A percentile compares a stretch with the other conserved stretches of the same genome.
Evolutionary conservation across 2,329 filamentous ascomycete genomes (phyloP).

Genomic region (Clathrospora elynae): DNA sequence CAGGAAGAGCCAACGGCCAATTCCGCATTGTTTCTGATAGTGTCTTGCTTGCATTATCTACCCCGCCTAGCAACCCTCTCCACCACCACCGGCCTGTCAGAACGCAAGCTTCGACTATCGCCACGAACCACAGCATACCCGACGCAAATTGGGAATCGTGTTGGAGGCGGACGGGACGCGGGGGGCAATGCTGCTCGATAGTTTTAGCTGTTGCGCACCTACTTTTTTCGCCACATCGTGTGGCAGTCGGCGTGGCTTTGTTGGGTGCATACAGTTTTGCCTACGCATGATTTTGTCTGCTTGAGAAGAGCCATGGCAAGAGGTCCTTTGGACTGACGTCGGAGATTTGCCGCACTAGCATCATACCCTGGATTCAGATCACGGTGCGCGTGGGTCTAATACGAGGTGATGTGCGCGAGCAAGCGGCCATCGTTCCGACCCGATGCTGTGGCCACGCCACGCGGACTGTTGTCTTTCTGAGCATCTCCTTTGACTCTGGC

Average conservation of each 20-base stretch:
- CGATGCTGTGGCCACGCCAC: slow-evolving; percentile 9
- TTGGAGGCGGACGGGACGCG: slow-evolving; percentile 3
- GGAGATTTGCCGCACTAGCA: slow-evolving; percentile 23
- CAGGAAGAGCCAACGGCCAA: slow-evolving; percentile 5
- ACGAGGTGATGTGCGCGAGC: slow-evolving; percentile 35
- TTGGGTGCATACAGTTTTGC: not conserved
- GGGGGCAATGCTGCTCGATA: slow-evolving; percentile 21
- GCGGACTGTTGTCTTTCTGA: slow-evolving; percentile 7
- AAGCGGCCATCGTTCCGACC: slow-evolving; percentile 22
- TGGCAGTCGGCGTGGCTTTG: slow-evolving; percentile 6
- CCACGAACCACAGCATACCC: slow-evolving; percentile 13
- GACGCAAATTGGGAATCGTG: slow-evolving; percentile 14
- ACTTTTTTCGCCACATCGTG: slow-evolving; percentile 13
- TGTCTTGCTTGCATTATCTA: slow-evolving; percentile 4
- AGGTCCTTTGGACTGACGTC: slow-evolving; percentile 14
- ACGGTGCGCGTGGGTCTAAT: slow-evolving; percentile 32
- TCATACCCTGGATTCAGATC: slow-evolving; percentile 34
- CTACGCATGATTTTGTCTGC: not conserved
- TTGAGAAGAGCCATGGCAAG: not conserved
- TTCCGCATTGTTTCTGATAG: slow-evolving; percentile 3
- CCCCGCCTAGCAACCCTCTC: slow-evolving; percentile 11
- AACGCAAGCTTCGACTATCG: slow-evolving; percentile 20
- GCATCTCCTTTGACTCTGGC: not conserved
- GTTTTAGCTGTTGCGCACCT: slow-evolving; percentile 5
- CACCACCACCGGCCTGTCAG: slow-evolving; percentile 7